Evolutionary conservation across 2,329 filamentous ascomycete genomes (phyloP).

Genomic region (Trichoderma koningii): DNA sequence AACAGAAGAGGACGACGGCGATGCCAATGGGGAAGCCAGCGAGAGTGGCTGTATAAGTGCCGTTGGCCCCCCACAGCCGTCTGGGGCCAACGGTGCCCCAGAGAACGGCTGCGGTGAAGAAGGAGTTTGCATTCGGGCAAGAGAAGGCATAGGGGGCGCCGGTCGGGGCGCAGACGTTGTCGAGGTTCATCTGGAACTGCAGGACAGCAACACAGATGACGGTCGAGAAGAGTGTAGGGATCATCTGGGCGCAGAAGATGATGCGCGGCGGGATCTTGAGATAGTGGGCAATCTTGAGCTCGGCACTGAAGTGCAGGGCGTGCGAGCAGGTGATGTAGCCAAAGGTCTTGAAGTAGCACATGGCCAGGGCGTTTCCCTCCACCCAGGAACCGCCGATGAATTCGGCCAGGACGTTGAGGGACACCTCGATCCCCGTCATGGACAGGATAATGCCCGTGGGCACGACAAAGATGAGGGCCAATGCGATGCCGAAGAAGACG

Average conservation of each 20-base stretch:
- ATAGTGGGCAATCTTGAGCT: conserved; percentile 46
- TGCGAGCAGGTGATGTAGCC: conserved; percentile 44
- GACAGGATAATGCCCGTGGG: conserved; percentile 49
- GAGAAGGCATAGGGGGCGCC: conserved; percentile 8
- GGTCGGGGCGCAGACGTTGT: conserved; percentile 41
- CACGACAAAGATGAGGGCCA: conserved; percentile 47
- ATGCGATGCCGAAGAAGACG: conserved; percentile 46
- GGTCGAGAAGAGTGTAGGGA: conserved; percentile 40
- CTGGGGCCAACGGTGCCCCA: conserved; percentile 45
- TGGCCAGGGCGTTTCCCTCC: conserved; percentile 48
- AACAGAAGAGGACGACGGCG: conserved; percentile 41
- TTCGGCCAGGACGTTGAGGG: conserved; percentile 51
- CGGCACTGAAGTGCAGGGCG: conserved; percentile 46
- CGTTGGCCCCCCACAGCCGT: conserved; percentile 40
- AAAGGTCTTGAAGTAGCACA: conserved; percentile 52
- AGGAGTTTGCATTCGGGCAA: neutral
- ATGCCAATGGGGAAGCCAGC: conserved; percentile 46
- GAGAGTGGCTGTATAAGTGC: conserved; percentile 41
- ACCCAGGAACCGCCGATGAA: conserved; percentile 49
- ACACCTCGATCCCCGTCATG: conserved; percentile 47
- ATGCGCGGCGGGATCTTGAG: conserved; percentile 48
- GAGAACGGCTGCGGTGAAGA: conserved; percentile 42
- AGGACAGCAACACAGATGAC: conserved; percentile 19
- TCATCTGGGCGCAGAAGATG: conserved; percentile 42
- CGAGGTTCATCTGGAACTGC: conserved; percentile 36